These are phyloP conservation scores for Umbelopsis sp. DNA, from an alignment of 371 early-diverging fungal genomes.

Conservation along the genomic window DNA sequence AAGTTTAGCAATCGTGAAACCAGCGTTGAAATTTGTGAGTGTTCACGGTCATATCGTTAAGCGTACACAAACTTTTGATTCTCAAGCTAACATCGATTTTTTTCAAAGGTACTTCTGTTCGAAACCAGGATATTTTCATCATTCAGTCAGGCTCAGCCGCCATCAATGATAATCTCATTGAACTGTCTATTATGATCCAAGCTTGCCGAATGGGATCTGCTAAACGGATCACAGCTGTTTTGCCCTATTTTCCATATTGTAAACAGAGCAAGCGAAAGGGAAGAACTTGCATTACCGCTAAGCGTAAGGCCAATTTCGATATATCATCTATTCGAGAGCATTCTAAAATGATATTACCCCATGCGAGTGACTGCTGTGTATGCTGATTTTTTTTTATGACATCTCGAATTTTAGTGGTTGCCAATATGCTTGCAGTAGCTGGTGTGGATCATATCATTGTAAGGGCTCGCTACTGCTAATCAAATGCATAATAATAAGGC, in stretches of 20 bases:
- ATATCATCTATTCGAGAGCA: not conserved
- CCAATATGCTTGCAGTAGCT: slow-evolving; percentile 93
- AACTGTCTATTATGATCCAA: slow-evolving; percentile 94
- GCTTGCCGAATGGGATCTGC: slow-evolving; percentile 92
- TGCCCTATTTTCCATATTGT: slow-evolving; percentile 97
- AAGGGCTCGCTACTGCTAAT: slow-evolving; percentile 23
- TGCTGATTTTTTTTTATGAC: not conserved
- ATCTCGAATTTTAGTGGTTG: slow-evolving; percentile 68
- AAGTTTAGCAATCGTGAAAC: slow-evolving; percentile 81
- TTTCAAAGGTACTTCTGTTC: slow-evolving; percentile 85
- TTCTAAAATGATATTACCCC: not conserved
- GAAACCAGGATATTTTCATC: slow-evolving; percentile 95
- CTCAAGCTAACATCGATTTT: slow-evolving; percentile 22
- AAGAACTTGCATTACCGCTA: slow-evolving; percentile 94
- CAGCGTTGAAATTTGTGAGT: slow-evolving; percentile 63
- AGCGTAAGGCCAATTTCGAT: slow-evolving; percentile 56
- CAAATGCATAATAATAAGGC: not conserved
- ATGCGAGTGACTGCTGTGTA: slow-evolving; percentile 3
- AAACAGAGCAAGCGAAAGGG: slow-evolving; percentile 98
- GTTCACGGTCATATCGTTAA: too few relatives aligned
- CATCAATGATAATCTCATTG: slow-evolving; percentile 96
- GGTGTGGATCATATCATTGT: slow-evolving; percentile 96
- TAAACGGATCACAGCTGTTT: slow-evolving; percentile 84
- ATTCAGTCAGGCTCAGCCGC: slow-evolving; percentile 90
- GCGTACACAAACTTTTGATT: not conserved